A percentile compares a stretch with the other conserved stretches of the same genome.
These are phyloP conservation scores for Loxodes magnus DNA, from an alignment of 73 alveolate genomes.

Conservation along the genomic window DNA sequence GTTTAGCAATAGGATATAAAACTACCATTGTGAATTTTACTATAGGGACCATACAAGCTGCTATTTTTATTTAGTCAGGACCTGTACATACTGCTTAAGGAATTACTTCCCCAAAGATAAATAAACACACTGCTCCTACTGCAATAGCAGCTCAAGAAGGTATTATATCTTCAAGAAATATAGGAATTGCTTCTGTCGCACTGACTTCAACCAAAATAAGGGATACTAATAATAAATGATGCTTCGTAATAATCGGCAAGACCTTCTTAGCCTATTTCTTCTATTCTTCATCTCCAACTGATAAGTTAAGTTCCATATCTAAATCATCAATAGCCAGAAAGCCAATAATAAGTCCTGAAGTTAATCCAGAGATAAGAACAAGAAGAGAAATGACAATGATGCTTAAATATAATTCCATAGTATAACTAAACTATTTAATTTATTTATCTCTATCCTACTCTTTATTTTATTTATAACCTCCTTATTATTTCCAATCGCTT, in stretches of 20 bases:
- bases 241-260: conserved; percentile 64
- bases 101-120: conserved; percentile 81
- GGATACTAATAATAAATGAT: conserved; percentile 82
- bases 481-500: too few relatives aligned
- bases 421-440: too few relatives aligned
- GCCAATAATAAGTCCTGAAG: conserved; percentile 97
- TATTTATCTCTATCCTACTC: too few relatives aligned
- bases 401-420: too few relatives aligned
- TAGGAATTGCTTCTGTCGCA: conserved; percentile 92
- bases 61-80: conserved; percentile 74
- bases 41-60: conserved; percentile 73
- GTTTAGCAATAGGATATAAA: conserved; percentile 33
- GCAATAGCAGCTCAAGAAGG: conserved; percentile 66
- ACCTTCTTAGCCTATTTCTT: conserved; percentile 34
- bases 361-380: conserved; percentile 81
- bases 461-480: too few relatives aligned
- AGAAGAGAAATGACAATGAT: too few relatives aligned
- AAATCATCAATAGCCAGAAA: conserved; percentile 77
- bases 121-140: conserved; percentile 69
- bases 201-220: conserved; percentile 70
- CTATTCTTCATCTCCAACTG: conserved; percentile 62
- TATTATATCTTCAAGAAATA: conserved; percentile 62
- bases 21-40: conserved; percentile 42
- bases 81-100: conserved; percentile 96
- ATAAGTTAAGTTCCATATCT: conserved; percentile 68